phyloP scores from a whole-genome alignment of 2,329 filamentous ascomycete species.

The Fusarium graminum region DNA sequence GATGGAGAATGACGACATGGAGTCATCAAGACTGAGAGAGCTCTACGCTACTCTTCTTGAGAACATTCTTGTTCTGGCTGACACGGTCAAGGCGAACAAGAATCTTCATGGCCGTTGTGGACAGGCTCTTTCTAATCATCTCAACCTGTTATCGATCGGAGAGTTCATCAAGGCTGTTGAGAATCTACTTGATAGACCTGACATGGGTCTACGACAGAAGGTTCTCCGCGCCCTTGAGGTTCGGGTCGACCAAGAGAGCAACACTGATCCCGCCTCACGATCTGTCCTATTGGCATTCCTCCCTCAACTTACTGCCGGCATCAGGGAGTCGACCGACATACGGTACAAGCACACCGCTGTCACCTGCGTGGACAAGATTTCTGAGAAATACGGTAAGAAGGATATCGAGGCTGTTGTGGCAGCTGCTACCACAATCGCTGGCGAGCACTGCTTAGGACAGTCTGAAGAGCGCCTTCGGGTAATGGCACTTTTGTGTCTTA shows the following conservation, averaged over 20 bases:
- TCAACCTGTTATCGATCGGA: constrained; percentile 85
- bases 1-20: constrained; percentile 73
- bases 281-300: constrained; percentile 81
- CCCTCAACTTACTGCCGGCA: constrained; percentile 80
- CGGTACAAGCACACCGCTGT: constrained; percentile 87
- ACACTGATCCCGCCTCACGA: constrained; percentile 76
- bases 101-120: constrained; percentile 70
- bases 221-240: constrained; percentile 84
- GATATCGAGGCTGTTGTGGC: constrained; percentile 81
- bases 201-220: constrained; percentile 81
- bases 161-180: constrained; percentile 93
- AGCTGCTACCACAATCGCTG: constrained; percentile 81
- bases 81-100: constrained; percentile 70
- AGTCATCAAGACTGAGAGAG: constrained; percentile 73
- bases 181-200: constrained; percentile 79
- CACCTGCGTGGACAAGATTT: constrained; percentile 90
- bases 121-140: constrained; percentile 80
- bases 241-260: constrained; percentile 79
- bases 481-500: constrained; percentile 88
- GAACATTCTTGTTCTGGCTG: constrained; percentile 74
- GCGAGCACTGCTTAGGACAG: constrained; percentile 81
- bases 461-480: constrained; percentile 78
- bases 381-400: constrained; percentile 95
- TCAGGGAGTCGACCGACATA: constrained; percentile 78
- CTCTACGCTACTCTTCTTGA: constrained; percentile 78